Base-by-base conservation (phyloP, 352 stramenopile species). In the Pythium rishiriense region DNA sequence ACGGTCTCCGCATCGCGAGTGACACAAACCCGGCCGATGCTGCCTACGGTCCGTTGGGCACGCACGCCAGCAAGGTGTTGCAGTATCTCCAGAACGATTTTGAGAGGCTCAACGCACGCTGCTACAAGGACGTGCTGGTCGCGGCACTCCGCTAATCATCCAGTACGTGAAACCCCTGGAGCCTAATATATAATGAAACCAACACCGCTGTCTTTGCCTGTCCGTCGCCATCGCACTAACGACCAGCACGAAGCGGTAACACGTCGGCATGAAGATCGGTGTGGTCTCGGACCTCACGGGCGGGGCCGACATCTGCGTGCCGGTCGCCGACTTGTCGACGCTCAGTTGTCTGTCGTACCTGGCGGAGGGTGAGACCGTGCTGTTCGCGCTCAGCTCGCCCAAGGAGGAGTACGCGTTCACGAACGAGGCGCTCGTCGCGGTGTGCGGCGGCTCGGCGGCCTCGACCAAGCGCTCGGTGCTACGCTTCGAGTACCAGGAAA, bases 361-460 rank as follows among this genome's bases (percentile, higher is more conserved):
- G 19, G 58, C 84, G 9, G 74, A 74, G 10, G 64, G 58, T 12
- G 77, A 88, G 57, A 52, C 59, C 11, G 68, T 87, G 19, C 33
- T 88, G 60, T 87, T 87, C 58, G 72, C 77, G 33, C 83, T 86
- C 39, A 66, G 80, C 60, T 88, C 79, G 25, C 55, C 52, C 35
- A 87, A 88, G 37, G 77, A 86, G 39, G 79, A 88, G 60, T 88
- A 75, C 57, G 59, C 74, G 43, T 88, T 88, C 67, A 87, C 79
- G 3, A 85, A 88, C 46, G 73, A 87, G 54, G 79, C 79, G 26
- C 29, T 88, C 43, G 72, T 88, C 29, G 64, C 70, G 41, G 68
- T 70, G 7, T 4, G 72, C 11, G 77, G 79, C 17, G 69, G 75
- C 41, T 78, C 41, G 24, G 76, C 75, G 35, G 79, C 76, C 1